Evolutionary conservation across 768 basidiomycete genomes (phyloP), one percentile per base, ranked within the genome.

Genomic region (Lactarius quietus): DNA sequence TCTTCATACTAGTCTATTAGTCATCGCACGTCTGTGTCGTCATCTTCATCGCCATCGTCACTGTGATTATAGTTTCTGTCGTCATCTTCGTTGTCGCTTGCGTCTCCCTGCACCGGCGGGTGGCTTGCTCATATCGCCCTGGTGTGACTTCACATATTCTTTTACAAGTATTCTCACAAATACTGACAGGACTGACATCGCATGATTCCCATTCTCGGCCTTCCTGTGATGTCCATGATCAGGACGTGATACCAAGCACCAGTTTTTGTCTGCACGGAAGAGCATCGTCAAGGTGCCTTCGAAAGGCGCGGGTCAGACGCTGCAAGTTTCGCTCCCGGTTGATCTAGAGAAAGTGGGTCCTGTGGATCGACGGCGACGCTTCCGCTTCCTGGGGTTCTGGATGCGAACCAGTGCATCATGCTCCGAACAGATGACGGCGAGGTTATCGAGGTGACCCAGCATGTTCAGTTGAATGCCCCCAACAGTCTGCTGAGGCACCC

Each of bases 111-210:
- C 83, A 53, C 96, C 95, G 4, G 92, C 94, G 2, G 97, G 94
- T 9, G 94, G 87, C 1, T 81, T 96, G 20, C 78, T 98, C 45
- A 89, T 98, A 68, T 95, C 92, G 31, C 97, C 97, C 0, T 98
- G 96, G 92, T 90, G 84, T 69, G 89, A 90, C 75, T 77, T 98
- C n/a, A 95, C 93, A 0, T 96, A 98, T 74, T 95, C 92, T 0
- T 98, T 98, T 75, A 92, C 93, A 0, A 93, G 91, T 70, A 83
- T 95, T 53, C 83, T 92, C 71, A 78, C 81, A 43, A 98, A 98
- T 74, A 94, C 92, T 1, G 81, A 84, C 4, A n/a, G n/a, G n/a
- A 93, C 94, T 58, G 94, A 70, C 68, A 81, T 74, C 8, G 20
- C 23, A n/a, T 3, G 9, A 48, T 57, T n/a, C 61, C 23, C 20